Conservation (phyloP, 257 asterid genomes). For the Solanum paucissectum region DNA sequence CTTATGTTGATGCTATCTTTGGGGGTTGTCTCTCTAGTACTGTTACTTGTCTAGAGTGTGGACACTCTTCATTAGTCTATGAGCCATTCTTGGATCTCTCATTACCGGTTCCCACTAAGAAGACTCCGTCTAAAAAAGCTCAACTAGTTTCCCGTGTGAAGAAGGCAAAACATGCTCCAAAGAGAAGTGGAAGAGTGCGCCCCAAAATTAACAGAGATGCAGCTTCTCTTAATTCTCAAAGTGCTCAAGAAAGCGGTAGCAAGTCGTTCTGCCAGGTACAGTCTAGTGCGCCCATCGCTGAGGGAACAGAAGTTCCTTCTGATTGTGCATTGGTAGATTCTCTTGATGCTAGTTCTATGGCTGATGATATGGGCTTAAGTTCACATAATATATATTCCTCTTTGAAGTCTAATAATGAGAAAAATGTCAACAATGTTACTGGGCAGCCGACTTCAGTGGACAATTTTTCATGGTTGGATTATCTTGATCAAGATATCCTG, state of each 20-base stretch:
- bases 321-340: slow-evolving; percentile 27
- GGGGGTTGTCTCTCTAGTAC: slow-evolving; percentile 81
- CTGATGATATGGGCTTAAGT: slow-evolving; percentile 40
- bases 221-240: slow-evolving; percentile 18
- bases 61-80: slow-evolving; percentile 55
- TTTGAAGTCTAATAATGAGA: slow-evolving; percentile 15
- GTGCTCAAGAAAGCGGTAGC: slow-evolving; percentile 21
- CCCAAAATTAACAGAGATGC: slow-evolving; percentile 35
- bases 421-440: slow-evolving; percentile 10
- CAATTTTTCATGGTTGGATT: slow-evolving; percentile 56
- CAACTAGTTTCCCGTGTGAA: slow-evolving; percentile 46
- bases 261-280: slow-evolving; percentile 22
- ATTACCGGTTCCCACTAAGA: slow-evolving; percentile 79
- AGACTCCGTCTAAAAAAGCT: slow-evolving; percentile 38
- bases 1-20: slow-evolving; percentile 64
- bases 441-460: slow-evolving; percentile 9
- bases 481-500: slow-evolving; percentile 23
- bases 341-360: slow-evolving; percentile 19
- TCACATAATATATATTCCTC: slow-evolving; percentile 25
- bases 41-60: slow-evolving; percentile 78
- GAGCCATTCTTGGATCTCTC: slow-evolving; percentile 89
- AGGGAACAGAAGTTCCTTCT: slow-evolving; percentile 14
- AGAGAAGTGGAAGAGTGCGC: slow-evolving; percentile 33
- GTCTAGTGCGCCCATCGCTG: slow-evolving; percentile 18
- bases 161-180: slow-evolving; percentile 66